Base-by-base conservation (phyloP, 495 filamentous ascomycete species). In the Daldinia concentrica region DNA sequence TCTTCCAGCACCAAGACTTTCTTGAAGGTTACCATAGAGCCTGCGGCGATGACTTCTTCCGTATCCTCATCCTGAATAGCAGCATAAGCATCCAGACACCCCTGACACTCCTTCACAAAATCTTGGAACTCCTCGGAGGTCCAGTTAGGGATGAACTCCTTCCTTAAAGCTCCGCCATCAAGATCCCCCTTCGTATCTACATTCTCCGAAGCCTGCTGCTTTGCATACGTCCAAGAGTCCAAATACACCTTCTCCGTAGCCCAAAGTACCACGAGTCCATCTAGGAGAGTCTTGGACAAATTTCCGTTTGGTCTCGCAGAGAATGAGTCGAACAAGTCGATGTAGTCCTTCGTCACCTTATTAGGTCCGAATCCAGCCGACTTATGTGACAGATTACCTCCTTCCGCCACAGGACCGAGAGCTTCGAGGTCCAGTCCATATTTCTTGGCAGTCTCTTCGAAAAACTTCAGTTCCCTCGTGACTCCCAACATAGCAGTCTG, bases 191-290 rank as follows among this genome's bases (percentile, higher is more conserved):
- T 56, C 17, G 51, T 58, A 36, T 77, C 71, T 15, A 41, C 26
- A 36, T 57, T 50, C 14, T 64, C 48, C 24, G 62, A 62, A 27
- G 61, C 68, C 12, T 64, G 64, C 12, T 68, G 60, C 37, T 82
- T 82, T 26, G 87, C 87, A 79, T 84, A 88, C 58, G 79, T 79
- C 89, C 89, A 91, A 14, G 88, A 82, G 45, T 82, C 80, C 4
- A 90, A 63, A 75, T 90, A 91, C 66, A 82, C 85, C 3, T 82
- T 85, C 81, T 94, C 92, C 11, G 90, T 93, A 27, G 90, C 88
- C 89, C 91, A 94, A 19, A 93, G 83, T 22, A 91, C 86, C 8
- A 91, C 83, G 64, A 93, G 76, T 8, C 90, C 91, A 74, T 92
- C 90, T 15, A 93, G 76, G 9, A 77, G 62, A 17, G 72, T 70